A percentile compares a stretch with the other conserved stretches of the same genome.
phyloP scores from a whole-genome alignment of 805 yeast species.

The Candida schatavii region DNA sequence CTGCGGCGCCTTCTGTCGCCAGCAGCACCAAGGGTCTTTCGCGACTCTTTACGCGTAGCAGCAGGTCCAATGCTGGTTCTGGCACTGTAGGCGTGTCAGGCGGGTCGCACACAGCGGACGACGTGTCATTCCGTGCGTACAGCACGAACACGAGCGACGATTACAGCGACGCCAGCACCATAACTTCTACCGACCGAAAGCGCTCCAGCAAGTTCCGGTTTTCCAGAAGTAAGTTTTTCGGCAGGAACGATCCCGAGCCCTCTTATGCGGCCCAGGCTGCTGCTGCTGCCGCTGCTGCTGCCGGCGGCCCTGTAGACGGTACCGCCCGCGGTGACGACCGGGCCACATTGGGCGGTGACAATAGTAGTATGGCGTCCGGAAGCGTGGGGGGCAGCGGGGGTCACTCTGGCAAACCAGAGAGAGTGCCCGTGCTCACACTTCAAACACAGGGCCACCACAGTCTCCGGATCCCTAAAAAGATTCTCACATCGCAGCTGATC shows the following conservation, averaged over 20 bases:
- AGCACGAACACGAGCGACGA: slow-evolving; percentile 11
- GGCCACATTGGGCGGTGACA: no score
- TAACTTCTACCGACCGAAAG: slow-evolving; percentile 6
- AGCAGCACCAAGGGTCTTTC: slow-evolving; percentile 27
- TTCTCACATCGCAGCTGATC: slow-evolving; percentile 10
- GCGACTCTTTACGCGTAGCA: slow-evolving; percentile 19
- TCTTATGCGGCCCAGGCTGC: slow-evolving; percentile 9
- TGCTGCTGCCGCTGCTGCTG: neutral
- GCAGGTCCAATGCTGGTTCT: neutral
- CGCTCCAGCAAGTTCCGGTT: slow-evolving; percentile 10
- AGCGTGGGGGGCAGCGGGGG: neutral
- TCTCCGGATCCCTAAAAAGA: slow-evolving; percentile 22
- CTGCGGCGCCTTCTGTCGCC: slow-evolving; percentile 16
- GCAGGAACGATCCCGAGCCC: no score
- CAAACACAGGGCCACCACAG: slow-evolving; percentile 28
- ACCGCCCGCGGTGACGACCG: no score
- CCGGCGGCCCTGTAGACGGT: neutral
- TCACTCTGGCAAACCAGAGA: neutral
- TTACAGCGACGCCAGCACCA: slow-evolving; percentile 4
- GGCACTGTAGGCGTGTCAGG: neutral
- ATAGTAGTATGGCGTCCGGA: no score
- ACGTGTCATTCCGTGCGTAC: neutral
- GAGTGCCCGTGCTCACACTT: slow-evolving; percentile 28
- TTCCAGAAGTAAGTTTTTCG: slow-evolving; percentile 10
- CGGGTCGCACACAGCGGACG: neutral